Percentiles rank a stretch among this genome's conserved stretches.
These are phyloP conservation scores for Geotrichum australiense DNA, from an alignment of 1,139 yeast species.

Conservation along the genomic window DNA sequence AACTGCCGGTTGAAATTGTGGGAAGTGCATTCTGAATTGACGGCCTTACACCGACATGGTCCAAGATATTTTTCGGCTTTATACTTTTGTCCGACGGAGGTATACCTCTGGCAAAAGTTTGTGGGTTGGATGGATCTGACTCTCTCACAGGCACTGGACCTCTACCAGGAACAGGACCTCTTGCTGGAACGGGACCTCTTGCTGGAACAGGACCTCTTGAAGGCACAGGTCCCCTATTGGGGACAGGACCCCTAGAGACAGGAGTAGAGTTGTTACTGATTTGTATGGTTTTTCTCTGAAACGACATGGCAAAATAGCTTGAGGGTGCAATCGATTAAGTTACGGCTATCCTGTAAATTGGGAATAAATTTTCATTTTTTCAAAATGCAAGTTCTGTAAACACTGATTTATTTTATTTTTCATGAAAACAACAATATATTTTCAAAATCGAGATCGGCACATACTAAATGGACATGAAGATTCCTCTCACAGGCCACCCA, in stretches of 20 bases:
- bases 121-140: not conserved
- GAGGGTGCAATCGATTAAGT: not conserved
- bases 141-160: not conserved
- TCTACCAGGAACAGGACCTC: constrained; percentile 3
- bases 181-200: constrained; percentile 2
- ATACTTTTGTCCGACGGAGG: not conserved
- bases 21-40: constrained; percentile 65
- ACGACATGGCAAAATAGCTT: constrained; percentile 21
- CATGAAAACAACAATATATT: too few species aligned
- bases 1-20: constrained; percentile 69
- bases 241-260: constrained; percentile 4
- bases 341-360: not conserved
- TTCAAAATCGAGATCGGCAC: too few species aligned
- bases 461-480: constrained; percentile 14
- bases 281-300: constrained; percentile 23
- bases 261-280: constrained; percentile 19
- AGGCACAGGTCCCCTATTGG: constrained; percentile 2
- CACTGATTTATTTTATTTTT: not conserved
- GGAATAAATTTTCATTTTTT: constrained; percentile 5
- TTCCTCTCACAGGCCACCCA: constrained; percentile 15
- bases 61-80: constrained; percentile 6
- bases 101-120: not conserved
- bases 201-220: constrained; percentile 6
- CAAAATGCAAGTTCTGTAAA: not conserved
- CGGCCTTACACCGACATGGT: constrained; percentile 62